These are phyloP conservation scores for Massospora cicadina DNA, from an alignment of 371 early-diverging fungal species.

Conservation along the genomic window DNA sequence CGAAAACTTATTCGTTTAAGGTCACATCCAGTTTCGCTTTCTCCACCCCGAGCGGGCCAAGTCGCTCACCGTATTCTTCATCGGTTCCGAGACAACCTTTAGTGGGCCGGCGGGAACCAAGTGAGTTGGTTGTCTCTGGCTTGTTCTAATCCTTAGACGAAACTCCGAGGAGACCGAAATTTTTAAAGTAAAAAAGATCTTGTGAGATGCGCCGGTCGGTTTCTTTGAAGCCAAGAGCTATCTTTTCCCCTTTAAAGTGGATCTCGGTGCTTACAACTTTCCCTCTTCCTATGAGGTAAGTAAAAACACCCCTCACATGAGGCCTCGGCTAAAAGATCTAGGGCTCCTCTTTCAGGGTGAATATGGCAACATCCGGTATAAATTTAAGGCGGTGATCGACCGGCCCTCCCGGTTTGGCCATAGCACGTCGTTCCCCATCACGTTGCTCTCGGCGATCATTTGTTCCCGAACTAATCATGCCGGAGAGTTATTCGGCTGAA, in stretches of 20 bases:
- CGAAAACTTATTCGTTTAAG: neutral
- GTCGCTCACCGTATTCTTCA: neutral
- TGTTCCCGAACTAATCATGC: neutral
- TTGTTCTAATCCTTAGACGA: neutral
- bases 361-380: slow-evolving; percentile 8
- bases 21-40: slow-evolving; percentile 2
- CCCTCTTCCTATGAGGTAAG: slow-evolving; percentile 8
- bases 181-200: slow-evolving; percentile 7
- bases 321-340: neutral
- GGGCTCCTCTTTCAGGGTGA: neutral
- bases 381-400: slow-evolving; percentile 10
- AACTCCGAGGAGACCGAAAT: slow-evolving; percentile 2
- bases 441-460: slow-evolving; percentile 8
- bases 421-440: slow-evolving; percentile 3
- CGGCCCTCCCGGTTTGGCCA: slow-evolving; percentile 10
- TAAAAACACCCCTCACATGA: neutral
- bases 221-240: slow-evolving; percentile 8
- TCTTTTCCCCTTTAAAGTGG: slow-evolving; percentile 9
- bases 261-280: slow-evolving; percentile 10
- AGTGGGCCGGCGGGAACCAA: slow-evolving; percentile 3
- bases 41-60: slow-evolving; percentile 7
- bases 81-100: slow-evolving; percentile 2
- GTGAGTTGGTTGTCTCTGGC: neutral
- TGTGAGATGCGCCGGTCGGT: slow-evolving; percentile 6
- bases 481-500: neutral